phyloP scores from a whole-genome alignment of 2,329 filamentous ascomycete species.

The Penicillium sclerotigenum region DNA sequence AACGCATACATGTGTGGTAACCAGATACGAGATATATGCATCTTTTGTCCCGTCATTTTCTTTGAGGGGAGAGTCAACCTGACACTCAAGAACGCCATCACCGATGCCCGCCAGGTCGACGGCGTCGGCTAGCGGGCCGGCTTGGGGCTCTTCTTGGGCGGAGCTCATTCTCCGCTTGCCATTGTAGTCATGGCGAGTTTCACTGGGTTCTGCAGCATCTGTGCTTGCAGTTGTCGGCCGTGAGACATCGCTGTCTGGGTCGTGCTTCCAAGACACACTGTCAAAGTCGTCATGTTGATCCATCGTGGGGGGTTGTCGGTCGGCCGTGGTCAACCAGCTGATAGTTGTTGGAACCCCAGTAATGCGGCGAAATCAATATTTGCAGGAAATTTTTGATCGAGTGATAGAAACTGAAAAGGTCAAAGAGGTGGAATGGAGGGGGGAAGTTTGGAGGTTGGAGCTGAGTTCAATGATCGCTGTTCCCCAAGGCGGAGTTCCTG shows the following conservation, averaged over 20 bases:
- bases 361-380: not conserved
- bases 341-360: conserved; percentile 12
- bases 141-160: conserved; percentile 46
- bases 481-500: conserved; percentile 25
- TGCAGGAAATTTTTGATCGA: not conserved
- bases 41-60: conserved; percentile 97
- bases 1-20: conserved; percentile 74
- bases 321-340: conserved; percentile 16
- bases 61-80: conserved; percentile 79
- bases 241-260: conserved; percentile 49
- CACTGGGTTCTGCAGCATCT: conserved; percentile 38
- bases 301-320: conserved; percentile 34
- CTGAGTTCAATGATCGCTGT: conserved; percentile 23
- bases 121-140: conserved; percentile 50
- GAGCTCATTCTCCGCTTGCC: conserved; percentile 50
- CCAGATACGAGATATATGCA: conserved; percentile 91
- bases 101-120: conserved; percentile 63
- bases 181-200: conserved; percentile 42
- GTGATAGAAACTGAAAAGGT: not conserved
- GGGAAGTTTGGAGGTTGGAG: conserved; percentile 17
- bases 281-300: conserved; percentile 68
- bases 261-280: conserved; percentile 73
- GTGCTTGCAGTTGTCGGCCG: conserved; percentile 43
- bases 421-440: conserved; percentile 11
- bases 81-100: conserved; percentile 76